Evolutionary conservation across 169 alveolate genomes (phyloP), one percentile per base, ranked within the genome.

Genomic region (Miamiensis avidus): DNA sequence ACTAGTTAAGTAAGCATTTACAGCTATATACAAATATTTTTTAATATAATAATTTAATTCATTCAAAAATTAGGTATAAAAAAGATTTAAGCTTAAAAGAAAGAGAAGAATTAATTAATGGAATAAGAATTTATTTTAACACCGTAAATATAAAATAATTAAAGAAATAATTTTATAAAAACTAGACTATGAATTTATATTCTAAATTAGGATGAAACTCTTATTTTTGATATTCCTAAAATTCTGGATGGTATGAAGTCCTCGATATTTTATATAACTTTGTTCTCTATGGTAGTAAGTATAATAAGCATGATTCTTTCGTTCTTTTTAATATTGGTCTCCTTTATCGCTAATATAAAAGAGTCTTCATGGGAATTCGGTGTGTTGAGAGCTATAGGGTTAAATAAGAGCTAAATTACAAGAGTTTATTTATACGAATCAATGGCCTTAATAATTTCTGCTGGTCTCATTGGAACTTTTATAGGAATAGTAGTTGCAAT

Each of bases 351-450:
- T n/a, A 96, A 96, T 83, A 94, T 96, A 29, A 94, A 89, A 82
- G 98, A 96, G 84, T 94, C 94, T 81, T 78, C 89, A 29, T 95
- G 97, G 93, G 97, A 96, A 86, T 93, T 92, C 82, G 98, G 98
- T 29, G 96, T 94, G 1, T 83, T 94, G 31, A 90, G 98, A 89
- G 95, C 97, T 34, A 92, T 94, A 15, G 98, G 98, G 29, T 83
- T 96, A 29, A 89, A 89, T 33, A 93, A 89, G 83, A 83, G 73
- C 0, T 84, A 94, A 89, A 88, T 92, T 69, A 90, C 91, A 34
- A 85, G 98, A 34, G 89, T 94, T 29, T 94, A 93, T 84, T 84
- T 96, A 82, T 94, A 93, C 79, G 98, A 96, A 82, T 93, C 97
- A 0, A 87, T 92, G 11, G 79, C 94, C 11, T 95, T 96, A 15